Conservation (phyloP, 1,284 basidiomycete genomes). For the Moesziomyces sp. region DNA sequence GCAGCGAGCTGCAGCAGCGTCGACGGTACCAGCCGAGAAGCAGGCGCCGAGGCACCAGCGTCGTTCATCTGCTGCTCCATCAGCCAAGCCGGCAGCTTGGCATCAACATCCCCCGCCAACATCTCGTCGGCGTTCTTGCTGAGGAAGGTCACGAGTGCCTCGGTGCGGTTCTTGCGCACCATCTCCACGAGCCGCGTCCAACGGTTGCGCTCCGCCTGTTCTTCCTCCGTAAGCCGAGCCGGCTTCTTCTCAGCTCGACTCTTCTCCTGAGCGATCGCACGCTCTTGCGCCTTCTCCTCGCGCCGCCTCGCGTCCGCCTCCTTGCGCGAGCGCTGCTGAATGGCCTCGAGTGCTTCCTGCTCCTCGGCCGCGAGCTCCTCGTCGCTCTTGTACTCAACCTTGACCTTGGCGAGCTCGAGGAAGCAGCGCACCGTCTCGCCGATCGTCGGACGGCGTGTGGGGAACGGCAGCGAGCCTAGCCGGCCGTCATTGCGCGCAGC, state of each 20-base stretch:
- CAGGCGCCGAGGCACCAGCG: slow-evolving; percentile 61
- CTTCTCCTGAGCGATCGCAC: slow-evolving; percentile 20
- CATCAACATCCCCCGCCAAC: slow-evolving; percentile 47
- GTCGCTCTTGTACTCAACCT: slow-evolving; percentile 85
- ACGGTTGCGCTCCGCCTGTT: slow-evolving; percentile 31
- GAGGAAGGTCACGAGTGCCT: slow-evolving; percentile 83
- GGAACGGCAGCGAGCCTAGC: slow-evolving; percentile 55
- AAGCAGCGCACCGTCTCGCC: slow-evolving; percentile 89
- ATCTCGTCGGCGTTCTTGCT: slow-evolving; percentile 77
- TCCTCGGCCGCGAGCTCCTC: slow-evolving; percentile 77
- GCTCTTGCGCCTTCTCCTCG: slow-evolving; percentile 45
- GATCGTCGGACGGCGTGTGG: slow-evolving; percentile 76
- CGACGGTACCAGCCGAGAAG: slow-evolving; percentile 49
- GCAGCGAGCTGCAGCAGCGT: slow-evolving; percentile 85
- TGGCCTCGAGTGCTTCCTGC: slow-evolving; percentile 36
- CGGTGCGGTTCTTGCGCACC: slow-evolving; percentile 83
- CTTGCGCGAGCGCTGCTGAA: slow-evolving; percentile 37
- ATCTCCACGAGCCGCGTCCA: slow-evolving; percentile 80
- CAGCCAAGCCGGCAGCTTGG: slow-evolving; percentile 58
- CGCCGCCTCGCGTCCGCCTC: slow-evolving; percentile 47
- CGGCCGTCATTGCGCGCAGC: slow-evolving; percentile 67
- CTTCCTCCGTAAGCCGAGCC: slow-evolving; percentile 36
- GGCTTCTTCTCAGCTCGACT: slow-evolving; percentile 30
- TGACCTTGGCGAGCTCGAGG: slow-evolving; percentile 84
- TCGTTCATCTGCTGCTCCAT: slow-evolving; percentile 42